Conservation (phyloP, 257 asterid species). For the Lithospermum erythrorhizon region DNA sequence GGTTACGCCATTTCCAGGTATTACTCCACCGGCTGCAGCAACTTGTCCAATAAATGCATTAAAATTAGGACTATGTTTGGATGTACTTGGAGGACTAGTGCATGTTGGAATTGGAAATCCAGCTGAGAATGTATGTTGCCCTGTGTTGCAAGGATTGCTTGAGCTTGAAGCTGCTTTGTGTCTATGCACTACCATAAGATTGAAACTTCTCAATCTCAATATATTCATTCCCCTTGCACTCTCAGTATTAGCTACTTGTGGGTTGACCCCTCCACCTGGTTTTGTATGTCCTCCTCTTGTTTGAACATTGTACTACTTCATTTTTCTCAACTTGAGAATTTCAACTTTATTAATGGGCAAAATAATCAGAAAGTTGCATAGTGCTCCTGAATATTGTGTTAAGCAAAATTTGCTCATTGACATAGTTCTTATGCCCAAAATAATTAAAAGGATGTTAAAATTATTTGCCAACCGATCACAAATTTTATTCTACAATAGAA, state of each 20-base stretch:
- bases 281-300: constrained; percentile 61
- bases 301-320: neutral
- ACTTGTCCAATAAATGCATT: constrained; percentile 70
- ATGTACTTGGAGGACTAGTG: constrained; percentile 76
- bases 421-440: too few relatives aligned
- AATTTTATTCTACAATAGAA: too few relatives aligned
- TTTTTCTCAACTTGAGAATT: neutral
- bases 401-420: too few relatives aligned
- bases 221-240: constrained; percentile 81
- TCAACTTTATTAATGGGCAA: neutral
- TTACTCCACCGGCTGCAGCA: constrained; percentile 21
- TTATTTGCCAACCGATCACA: too few relatives aligned
- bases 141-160: constrained; percentile 70
- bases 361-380: neutral
- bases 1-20: too few relatives aligned
- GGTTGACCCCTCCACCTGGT: constrained; percentile 77
- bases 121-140: constrained; percentile 66
- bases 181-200: constrained; percentile 69
- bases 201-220: constrained; percentile 70
- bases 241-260: constrained; percentile 68
- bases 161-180: constrained; percentile 91
- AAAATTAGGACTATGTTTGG: constrained; percentile 81
- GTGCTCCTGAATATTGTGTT: too few relatives aligned
- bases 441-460: too few relatives aligned
- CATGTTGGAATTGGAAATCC: constrained; percentile 87